phyloP scores from a whole-genome alignment of 768 basidiomycete genomes.

The Pisolithus marmoratus region DNA sequence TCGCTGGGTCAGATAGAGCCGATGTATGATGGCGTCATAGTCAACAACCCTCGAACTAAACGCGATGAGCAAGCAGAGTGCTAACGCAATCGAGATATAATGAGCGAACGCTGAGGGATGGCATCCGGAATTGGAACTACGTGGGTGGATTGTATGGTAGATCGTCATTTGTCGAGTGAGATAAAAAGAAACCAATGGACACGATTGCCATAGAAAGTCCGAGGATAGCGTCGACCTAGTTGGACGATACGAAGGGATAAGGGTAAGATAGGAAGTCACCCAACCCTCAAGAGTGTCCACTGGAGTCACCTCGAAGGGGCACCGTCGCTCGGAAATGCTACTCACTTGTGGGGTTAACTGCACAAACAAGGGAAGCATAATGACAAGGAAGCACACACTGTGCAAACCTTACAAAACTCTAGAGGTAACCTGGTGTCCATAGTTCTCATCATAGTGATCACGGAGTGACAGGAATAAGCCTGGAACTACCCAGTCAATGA shows the following conservation, averaged over 20 bases:
- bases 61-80: background rate
- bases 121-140: no score
- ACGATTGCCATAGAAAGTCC: background rate
- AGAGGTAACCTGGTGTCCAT: slow-evolving; percentile 61
- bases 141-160: no score
- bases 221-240: background rate
- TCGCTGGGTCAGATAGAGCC: background rate
- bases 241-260: background rate
- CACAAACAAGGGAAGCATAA: slow-evolving; percentile 5
- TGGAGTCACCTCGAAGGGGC: background rate
- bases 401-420: slow-evolving; percentile 55
- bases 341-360: slow-evolving; percentile 56
- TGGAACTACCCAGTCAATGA: slow-evolving; percentile 20
- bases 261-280: background rate
- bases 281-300: background rate
- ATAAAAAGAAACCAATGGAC: no score
- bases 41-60: background rate
- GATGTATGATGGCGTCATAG: background rate
- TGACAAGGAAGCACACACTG: slow-evolving; percentile 3
- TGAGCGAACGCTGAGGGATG: background rate
- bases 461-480: slow-evolving; percentile 52
- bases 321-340: slow-evolving; percentile 2
- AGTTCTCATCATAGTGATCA: slow-evolving; percentile 63
- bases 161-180: no score
- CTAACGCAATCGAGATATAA: background rate